Conservation (phyloP, 2,329 filamentous ascomycete species). For the Neocucurbitaria cava region DNA sequence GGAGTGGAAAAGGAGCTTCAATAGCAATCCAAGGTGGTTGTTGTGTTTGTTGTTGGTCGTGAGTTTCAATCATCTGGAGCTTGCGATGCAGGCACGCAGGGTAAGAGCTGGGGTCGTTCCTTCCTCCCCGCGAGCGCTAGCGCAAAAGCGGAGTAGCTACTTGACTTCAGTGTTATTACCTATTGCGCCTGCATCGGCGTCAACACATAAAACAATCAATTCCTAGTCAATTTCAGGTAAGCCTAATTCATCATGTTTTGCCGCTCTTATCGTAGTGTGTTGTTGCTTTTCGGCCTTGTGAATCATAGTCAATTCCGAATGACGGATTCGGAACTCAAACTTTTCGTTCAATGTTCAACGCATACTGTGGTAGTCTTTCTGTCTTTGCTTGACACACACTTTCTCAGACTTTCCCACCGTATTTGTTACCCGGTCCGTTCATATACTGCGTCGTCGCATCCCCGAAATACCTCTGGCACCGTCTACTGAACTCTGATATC, state of each 20-base stretch:
- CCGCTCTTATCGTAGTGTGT: not conserved
- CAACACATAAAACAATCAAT: not conserved
- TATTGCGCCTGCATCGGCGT: not conserved
- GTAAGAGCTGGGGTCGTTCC: conserved; percentile 21
- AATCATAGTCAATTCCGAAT: not conserved
- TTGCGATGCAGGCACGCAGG: conserved; percentile 29
- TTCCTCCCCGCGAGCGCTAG: conserved; percentile 1
- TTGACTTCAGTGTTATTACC: not conserved
- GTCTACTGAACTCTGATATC: not conserved
- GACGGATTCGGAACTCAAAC: conserved; percentile 1
- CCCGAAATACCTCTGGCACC: not conserved
- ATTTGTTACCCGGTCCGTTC: not conserved
- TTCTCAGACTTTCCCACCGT: not conserved
- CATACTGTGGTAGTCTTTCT: not conserved
- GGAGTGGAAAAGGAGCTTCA: not conserved
- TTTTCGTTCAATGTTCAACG: not conserved
- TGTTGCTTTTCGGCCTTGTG: not conserved
- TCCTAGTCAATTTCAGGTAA: not conserved
- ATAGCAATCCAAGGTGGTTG: not conserved
- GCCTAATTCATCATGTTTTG: not conserved
- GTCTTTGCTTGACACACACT: not conserved
- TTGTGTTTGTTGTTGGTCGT: conserved; percentile 14
- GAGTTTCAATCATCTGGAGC: conserved; percentile 14
- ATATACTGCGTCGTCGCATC: not conserved
- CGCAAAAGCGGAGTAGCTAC: conserved; percentile 5